A percentile compares a stretch with the other conserved stretches of the same genome.
These are phyloP conservation scores for Nicotiana paniculata DNA, from an alignment of 257 asterid genomes.

Conservation along the genomic window DNA sequence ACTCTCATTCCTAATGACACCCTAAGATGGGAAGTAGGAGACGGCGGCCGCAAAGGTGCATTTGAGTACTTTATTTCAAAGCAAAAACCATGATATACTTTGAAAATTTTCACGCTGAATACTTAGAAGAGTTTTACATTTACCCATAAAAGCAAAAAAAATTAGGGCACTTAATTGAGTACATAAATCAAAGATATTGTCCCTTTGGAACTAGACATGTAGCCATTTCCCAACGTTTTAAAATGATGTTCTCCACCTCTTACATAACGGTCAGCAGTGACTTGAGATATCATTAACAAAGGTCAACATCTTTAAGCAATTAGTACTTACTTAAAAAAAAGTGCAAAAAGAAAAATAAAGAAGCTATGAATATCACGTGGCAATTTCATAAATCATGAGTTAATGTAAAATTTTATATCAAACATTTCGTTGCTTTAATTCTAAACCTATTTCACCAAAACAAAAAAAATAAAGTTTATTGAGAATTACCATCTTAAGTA, in stretches of 20 bases:
- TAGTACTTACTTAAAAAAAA: not conserved
- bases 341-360: not conserved
- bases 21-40: not conserved
- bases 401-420: too few species aligned
- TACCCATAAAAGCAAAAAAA: not conserved
- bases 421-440: too few species aligned
- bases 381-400: too few species aligned
- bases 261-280: not conserved
- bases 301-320: slow-evolving; percentile 6
- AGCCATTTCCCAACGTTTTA: slow-evolving; percentile 5
- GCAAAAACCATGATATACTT: not conserved
- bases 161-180: not conserved
- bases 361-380: not conserved
- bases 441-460: too few species aligned
- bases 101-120: not conserved
- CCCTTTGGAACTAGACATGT: slow-evolving; percentile 26
- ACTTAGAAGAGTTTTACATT: not conserved
- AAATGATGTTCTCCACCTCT: slow-evolving; percentile 18
- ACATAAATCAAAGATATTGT: slow-evolving; percentile 15
- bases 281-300: slow-evolving; percentile 11
- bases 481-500: not conserved
- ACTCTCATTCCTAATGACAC: not conserved
- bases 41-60: slow-evolving; percentile 21
- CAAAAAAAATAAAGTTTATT: too few species aligned
- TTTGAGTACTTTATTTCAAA: not conserved